Base-by-base conservation (phyloP, 169 alveolate species). In the Plasmodium gallinaceum region DNA sequence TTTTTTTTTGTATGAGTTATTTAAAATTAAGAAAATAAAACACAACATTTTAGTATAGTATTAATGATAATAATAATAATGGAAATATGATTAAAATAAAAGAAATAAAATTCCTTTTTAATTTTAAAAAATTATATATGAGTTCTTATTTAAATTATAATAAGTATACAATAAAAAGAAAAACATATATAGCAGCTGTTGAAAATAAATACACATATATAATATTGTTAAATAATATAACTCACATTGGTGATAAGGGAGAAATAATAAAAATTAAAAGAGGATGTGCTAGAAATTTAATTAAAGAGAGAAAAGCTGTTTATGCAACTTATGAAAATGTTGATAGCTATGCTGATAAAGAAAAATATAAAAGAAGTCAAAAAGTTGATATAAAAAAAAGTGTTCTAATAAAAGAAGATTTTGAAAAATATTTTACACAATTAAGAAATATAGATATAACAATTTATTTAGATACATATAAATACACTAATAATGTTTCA, bases 291-390 rank as follows among this genome's bases (percentile, higher is more conserved):
- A 45, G 89, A 42, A 78, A 78, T 45, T 52, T 78, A 48, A 78
- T 78, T 51, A 78, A 78, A 65, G 78, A 78, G 8, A 78, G 89
- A 51, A 48, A 52, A 45, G 89, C 89, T 37, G 89, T 78, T 1
- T 78, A 78, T 69, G 89, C 89, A 64, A 78, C 89, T 18, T 78
- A 78, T 65, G 89, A 78, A 66, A 78, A 78, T 78, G 48, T 78
- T 3, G 89, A 78, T 58, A 16, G 16, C 26, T 78, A 78, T 65
- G 89, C 89, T 46, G 89, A 78, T 65, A 78, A 65, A 24, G 89
- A 65, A 48, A 78, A 78, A 65, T 78, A 78, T 51, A 62, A 78
- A 78, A 78, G 76, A 78, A 78, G 32, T 20, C 70, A 78, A 65
- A 52, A 64, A 9, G 60, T 78, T 16, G 58, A 78, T 62, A 58